Evolutionary conservation across 2,329 filamentous ascomycete species (phyloP), one percentile per base, ranked within the genome.

Genomic region (Neonectria sp.): DNA sequence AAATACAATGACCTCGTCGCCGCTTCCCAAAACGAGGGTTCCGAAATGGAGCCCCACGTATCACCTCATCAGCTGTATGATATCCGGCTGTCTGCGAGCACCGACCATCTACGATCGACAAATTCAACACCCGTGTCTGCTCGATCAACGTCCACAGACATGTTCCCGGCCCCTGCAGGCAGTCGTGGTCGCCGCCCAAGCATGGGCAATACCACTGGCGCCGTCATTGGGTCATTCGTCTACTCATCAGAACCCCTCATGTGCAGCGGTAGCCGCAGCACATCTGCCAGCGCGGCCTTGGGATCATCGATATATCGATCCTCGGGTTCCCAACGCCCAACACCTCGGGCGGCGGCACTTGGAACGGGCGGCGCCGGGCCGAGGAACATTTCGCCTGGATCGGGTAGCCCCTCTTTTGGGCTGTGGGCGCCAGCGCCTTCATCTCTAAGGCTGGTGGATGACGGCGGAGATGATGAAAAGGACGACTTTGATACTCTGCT

Each of bases 41-140:
- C 73, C 21, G 67, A 68, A 33, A 67, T 69, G 49, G 72, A 75
- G 53, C 70, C 72, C 68, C 68, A 81, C 78, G 79, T 88, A 68
- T 81, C 82, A 0, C 82, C 91, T 5, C 85, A 89, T 55, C 85
- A 91, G 21, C 84, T 90, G 61, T 95, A 94, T 77, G 92, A 95
- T 66, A 88, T 95, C 72, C 90, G 90, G 70, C 80, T 95, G 15
- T 87, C 92, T n/a, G 92, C 92, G 33, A 94, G 89, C 61, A 91
- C 90, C 0, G 93, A 95, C 35, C 93, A 96, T 75, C 82, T 95
- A 3, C 87, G 90, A 6, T 81, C 82, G 33, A 80, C 74, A 13
- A 73, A 76, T 5, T 81, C 79, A 3, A 81, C 80, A 21, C 80
- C 82, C 1, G 73, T 75, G 68, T 79, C 79, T 43, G 70, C 77